phyloP scores from a whole-genome alignment of 179 eudicot species.

The Silene coronaria region DNA sequence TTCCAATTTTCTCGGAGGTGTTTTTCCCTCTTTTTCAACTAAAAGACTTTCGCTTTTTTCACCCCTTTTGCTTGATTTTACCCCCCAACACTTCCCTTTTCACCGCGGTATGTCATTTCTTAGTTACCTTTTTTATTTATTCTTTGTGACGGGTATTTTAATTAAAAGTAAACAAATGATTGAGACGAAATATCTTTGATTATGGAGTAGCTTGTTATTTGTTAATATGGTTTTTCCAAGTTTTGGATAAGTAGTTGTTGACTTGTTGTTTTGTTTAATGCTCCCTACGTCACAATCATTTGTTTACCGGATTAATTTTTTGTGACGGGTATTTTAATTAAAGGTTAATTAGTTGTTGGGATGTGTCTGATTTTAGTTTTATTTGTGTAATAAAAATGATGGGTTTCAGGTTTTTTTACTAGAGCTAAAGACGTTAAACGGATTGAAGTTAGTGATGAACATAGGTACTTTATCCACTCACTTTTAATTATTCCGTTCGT shows the following conservation, averaged over 20 bases:
- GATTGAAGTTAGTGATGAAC: conserved; percentile 53
- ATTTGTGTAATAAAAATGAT: neutral
- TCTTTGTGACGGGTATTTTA: neutral
- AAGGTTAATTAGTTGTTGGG: neutral
- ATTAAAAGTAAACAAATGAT: too few relatives aligned
- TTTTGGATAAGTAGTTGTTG: neutral
- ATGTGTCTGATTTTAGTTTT: neutral
- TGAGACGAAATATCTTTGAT: neutral
- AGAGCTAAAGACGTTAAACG: conserved; percentile 58
- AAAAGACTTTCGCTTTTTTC: conserved; percentile 18
- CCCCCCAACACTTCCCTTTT: conserved; percentile 13
- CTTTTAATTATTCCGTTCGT: neutral
- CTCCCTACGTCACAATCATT: neutral
- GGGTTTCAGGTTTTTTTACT: conserved; percentile 54
- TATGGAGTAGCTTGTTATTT: neutral
- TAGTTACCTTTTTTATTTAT: neutral
- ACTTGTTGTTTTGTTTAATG: neutral
- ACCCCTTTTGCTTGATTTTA: conserved; percentile 16
- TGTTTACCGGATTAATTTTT: neutral
- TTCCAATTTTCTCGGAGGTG: conserved; percentile 14
- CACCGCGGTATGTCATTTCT: conserved; percentile 38
- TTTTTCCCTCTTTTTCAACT: conserved; percentile 18
- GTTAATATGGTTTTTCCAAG: too few relatives aligned
- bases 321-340: neutral
- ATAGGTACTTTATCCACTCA: conserved; percentile 38